Conservation (phyloP, 805 yeast genomes). For the Spathaspora girioi region DNA sequence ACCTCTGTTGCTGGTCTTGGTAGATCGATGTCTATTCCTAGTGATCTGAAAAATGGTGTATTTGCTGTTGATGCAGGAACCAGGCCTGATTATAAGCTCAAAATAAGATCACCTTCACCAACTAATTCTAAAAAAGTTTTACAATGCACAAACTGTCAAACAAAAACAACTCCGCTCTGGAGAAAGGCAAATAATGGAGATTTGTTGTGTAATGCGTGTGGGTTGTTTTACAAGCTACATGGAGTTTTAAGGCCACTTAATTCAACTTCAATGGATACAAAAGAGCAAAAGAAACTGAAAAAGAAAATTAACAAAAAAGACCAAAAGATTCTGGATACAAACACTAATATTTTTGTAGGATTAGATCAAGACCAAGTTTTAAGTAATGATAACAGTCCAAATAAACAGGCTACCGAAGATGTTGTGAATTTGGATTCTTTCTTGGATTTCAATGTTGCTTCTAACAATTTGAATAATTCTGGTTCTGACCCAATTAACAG, state of each 20-base stretch:
- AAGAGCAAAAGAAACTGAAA: neutral
- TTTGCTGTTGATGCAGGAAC: slow-evolving; percentile 8
- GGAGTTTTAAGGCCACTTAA: slow-evolving; percentile 42
- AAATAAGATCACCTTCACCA: neutral
- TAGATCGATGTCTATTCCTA: slow-evolving; percentile 32
- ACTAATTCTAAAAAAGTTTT: slow-evolving; percentile 16
- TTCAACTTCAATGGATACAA: neutral
- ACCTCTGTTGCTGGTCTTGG: neutral
- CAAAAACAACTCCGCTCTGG: slow-evolving; percentile 45
- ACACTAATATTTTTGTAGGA: slow-evolving; percentile 21
- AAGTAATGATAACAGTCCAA: slow-evolving; percentile 7
- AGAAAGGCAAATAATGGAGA: slow-evolving; percentile 40
- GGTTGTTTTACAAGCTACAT: slow-evolving; percentile 42
- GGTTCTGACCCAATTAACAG: neutral
- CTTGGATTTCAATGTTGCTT: slow-evolving; percentile 10
- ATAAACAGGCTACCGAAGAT: slow-evolving; percentile 9
- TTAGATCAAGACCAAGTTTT: slow-evolving; percentile 3
- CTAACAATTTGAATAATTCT: neutral
- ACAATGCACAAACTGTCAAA: slow-evolving; percentile 41
- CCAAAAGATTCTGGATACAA: slow-evolving; percentile 19
- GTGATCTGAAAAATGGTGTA: slow-evolving; percentile 26
- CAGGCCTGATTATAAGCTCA: neutral
- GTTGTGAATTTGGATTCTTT: slow-evolving; percentile 15
- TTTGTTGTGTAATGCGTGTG: slow-evolving; percentile 44
- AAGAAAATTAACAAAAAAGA: slow-evolving; percentile 11